These are phyloP conservation scores for Talaromyces sp. DNA, from an alignment of 2,329 filamentous ascomycete genomes.

Conservation along the genomic window DNA sequence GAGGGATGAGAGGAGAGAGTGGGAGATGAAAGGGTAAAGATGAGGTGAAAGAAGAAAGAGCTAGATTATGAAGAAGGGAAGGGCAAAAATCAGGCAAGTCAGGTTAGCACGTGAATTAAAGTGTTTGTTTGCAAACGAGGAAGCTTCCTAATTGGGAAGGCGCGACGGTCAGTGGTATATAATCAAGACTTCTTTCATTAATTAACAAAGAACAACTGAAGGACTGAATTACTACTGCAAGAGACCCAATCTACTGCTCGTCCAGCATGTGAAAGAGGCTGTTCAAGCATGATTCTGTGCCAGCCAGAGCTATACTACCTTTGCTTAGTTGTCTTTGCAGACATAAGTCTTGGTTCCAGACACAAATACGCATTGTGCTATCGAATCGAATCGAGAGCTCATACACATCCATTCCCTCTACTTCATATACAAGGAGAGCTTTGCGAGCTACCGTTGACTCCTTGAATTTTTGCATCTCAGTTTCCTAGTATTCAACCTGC, in stretches of 20 bases:
- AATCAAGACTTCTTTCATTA: not conserved
- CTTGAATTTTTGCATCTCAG: not conserved
- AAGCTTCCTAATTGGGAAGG: not conserved
- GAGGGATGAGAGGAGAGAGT: not conserved
- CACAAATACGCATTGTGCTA: too few relatives aligned
- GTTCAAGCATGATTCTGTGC: too few relatives aligned
- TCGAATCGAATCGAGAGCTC: too few relatives aligned
- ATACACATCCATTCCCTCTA: not conserved
- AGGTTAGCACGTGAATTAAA: not conserved
- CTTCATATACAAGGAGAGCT: not conserved
- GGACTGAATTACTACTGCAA: too few relatives aligned
- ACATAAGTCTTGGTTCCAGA: too few relatives aligned
- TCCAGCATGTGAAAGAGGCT: too few relatives aligned
- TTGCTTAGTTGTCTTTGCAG: too few relatives aligned
- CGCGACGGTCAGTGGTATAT: not conserved
- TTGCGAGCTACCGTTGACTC: not conserved
- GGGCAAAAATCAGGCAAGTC: not conserved
- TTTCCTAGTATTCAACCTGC: not conserved
- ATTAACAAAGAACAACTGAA: too few relatives aligned
- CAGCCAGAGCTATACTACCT: too few relatives aligned
- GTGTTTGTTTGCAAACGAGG: not conserved
- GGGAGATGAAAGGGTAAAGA: not conserved
- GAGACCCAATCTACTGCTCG: too few relatives aligned
- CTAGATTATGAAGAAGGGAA: too few relatives aligned
- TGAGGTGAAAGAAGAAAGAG: not conserved